Evolutionary conservation across 2,329 filamentous ascomycete species (phyloP), one percentile per base, ranked within the genome.

Genomic region (Xylaria sp.): DNA sequence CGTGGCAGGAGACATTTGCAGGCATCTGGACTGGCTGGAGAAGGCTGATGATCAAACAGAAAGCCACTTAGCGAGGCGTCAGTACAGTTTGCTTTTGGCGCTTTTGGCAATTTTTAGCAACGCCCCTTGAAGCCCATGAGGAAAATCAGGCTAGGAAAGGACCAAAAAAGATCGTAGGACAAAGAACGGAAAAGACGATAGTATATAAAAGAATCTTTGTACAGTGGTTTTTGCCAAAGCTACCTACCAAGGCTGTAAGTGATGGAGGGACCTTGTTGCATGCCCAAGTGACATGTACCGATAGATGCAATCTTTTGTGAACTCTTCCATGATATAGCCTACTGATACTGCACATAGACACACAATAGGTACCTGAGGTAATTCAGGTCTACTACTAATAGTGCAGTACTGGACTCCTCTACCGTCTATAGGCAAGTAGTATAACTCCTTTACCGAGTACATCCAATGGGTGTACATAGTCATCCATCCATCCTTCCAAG

Each of bases 11-110:
- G 25, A 38, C 47, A 57, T 31, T 42, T 38, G 49, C 57, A 54
- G 53, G 53, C 45, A 47, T 17, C 52, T 42, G 53, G 21, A 9
- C 28, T 49, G 43, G 28, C 25, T 38, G 53, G 42, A 49, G 38
- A 52, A 37, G 31, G 54, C 33, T 50, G 54, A n/a, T n/a, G n/a
- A 57, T 61, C 59, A 62, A 62, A 53, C 47, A 47, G 25, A 46
- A 31, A 42, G 43, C 53, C 33, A 31, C 28, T 31, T 31, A 57
- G 47, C 47, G 21, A 49, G 31, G 14, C 35, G 49, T 37, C 43
- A 53, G 51, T 53, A n/a, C n/a, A 17, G 19, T 19, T 19, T 4
- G 38, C 53, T 17, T 38, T 19, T 9, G 9, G 37, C 45, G 47
- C 38, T 38, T n/a, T 31, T 17, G 46, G 46, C n/a, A 8, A 37